Conservation (phyloP, 2,329 filamentous ascomycete genomes). For the Ophiocordyceps camponoti-saundersi region DNA sequence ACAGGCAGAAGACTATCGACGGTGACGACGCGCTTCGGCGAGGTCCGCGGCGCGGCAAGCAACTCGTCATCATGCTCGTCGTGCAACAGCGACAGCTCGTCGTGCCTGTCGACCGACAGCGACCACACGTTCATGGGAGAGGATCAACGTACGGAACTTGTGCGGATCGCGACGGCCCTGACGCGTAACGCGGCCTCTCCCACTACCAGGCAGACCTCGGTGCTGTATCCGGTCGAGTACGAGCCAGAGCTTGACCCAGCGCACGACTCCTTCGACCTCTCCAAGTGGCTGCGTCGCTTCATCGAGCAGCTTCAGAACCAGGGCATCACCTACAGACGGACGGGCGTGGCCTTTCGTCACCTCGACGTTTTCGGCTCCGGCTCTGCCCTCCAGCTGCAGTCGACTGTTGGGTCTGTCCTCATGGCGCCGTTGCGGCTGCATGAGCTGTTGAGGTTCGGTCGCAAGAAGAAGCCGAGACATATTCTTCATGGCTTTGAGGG, state of each 20-base stretch:
- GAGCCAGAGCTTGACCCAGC: constrained; percentile 20
- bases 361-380: constrained; percentile 52
- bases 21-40: too few relatives aligned
- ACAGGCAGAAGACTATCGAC: too few relatives aligned
- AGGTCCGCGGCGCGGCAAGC: too few relatives aligned
- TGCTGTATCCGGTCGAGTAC: constrained; percentile 8
- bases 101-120: too few relatives aligned
- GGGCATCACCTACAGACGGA: constrained; percentile 31
- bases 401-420: constrained; percentile 44
- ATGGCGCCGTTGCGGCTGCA: constrained; percentile 38
- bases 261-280: constrained; percentile 20
- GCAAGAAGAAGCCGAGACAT: constrained; percentile 28
- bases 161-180: constrained; percentile 21
- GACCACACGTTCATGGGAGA: constrained; percentile 8
- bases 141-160: constrained; percentile 17
- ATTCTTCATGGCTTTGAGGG: constrained; percentile 51
- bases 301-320: constrained; percentile 31
- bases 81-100: too few relatives aligned
- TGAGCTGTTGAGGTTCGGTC: constrained; percentile 32
- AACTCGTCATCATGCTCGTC: too few relatives aligned
- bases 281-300: constrained; percentile 23
- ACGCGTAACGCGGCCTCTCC: constrained; percentile 10
- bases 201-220: constrained; percentile 4
- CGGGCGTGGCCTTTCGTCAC: constrained; percentile 47
- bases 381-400: constrained; percentile 49